Conservation (phyloP, 176 grass and related monocot species). For the Zoysia japonica region DNA sequence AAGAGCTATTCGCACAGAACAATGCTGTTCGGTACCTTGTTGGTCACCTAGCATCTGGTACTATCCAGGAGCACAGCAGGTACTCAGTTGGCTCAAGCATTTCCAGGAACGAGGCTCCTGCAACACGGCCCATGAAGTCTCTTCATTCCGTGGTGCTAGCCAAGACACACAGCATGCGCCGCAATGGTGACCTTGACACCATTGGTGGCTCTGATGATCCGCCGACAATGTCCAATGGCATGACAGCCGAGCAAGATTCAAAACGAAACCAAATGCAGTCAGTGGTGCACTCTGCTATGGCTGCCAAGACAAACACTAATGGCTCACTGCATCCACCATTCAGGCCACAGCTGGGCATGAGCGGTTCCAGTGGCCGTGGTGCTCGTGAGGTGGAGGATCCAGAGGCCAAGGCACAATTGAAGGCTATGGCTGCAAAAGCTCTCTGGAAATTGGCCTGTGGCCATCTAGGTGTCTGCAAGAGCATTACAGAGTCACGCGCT, state of each 20-base stretch:
- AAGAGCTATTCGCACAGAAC: slow-evolving; percentile 79
- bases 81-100: slow-evolving; percentile 58
- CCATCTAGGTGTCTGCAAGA: slow-evolving; percentile 71
- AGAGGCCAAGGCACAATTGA: slow-evolving; percentile 63
- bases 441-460: slow-evolving; percentile 67
- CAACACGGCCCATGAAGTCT: slow-evolving; percentile 39
- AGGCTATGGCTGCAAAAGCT: slow-evolving; percentile 79
- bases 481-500: slow-evolving; percentile 83
- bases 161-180: slow-evolving; percentile 55
- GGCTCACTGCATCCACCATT: slow-evolving; percentile 33
- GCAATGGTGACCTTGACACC: neutral
- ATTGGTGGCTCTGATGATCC: neutral
- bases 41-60: slow-evolving; percentile 76
- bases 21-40: slow-evolving; percentile 74
- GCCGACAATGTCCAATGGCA: neutral
- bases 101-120: slow-evolving; percentile 35
- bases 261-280: slow-evolving; percentile 67
- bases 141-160: slow-evolving; percentile 74
- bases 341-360: slow-evolving; percentile 38
- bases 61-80: slow-evolving; percentile 89
- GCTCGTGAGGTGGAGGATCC: slow-evolving; percentile 56
- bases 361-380: slow-evolving; percentile 47
- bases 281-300: slow-evolving; percentile 71
- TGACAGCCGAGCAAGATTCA: slow-evolving; percentile 2
- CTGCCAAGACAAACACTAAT: slow-evolving; percentile 42